phyloP scores from a whole-genome alignment of 768 basidiomycete genomes.

The Leucocoprinus leucothites region DNA sequence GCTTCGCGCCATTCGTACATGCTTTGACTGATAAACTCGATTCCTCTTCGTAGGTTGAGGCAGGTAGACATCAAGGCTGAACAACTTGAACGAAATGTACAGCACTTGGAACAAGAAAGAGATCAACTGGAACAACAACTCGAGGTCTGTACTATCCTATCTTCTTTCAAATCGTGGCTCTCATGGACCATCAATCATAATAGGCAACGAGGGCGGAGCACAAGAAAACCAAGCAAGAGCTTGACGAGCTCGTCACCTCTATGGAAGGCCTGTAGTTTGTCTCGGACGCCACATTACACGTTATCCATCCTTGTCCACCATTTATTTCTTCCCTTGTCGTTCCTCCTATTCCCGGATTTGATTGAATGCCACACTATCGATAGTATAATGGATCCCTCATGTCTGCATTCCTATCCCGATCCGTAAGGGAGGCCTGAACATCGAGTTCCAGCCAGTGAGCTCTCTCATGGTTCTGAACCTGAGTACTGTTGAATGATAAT shows the following conservation, averaged over 20 bases:
- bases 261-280: conserved; percentile 66
- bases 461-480: too few relatives aligned
- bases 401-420: neutral
- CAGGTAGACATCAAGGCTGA: conserved; percentile 99
- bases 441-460: too few relatives aligned
- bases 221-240: conserved; percentile 68
- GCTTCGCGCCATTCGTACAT: neutral
- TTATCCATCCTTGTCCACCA: conserved; percentile 1
- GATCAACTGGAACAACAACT: conserved; percentile 93
- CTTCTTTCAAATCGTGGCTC: neutral
- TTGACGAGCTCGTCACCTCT: conserved; percentile 76
- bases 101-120: conserved; percentile 84
- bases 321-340: neutral
- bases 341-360: neutral
- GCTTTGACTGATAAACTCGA: neutral
- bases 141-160: conserved; percentile 56
- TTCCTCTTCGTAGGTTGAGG: conserved; percentile 66
- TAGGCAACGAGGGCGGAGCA: conserved; percentile 76
- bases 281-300: neutral
- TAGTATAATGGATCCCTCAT: neutral
- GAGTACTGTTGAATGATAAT: too few relatives aligned
- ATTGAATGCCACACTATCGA: conserved; percentile 1
- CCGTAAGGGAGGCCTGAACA: too few relatives aligned
- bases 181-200: neutral
- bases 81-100: conserved; percentile 92